These are phyloP conservation scores for Aphanomyces cochlioides DNA, from an alignment of 352 stramenopile genomes.

Conservation along the genomic window DNA sequence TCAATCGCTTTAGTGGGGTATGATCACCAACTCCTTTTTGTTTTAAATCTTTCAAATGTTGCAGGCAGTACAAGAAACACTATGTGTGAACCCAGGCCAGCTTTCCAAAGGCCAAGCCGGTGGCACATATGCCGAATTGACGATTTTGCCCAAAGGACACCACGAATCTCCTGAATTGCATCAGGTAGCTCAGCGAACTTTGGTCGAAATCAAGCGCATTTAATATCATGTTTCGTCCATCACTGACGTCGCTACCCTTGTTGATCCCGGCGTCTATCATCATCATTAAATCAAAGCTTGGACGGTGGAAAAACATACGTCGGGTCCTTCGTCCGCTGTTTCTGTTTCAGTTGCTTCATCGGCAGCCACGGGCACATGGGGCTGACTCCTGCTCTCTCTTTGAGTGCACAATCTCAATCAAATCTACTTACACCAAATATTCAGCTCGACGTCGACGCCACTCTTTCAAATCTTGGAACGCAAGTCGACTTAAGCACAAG, in stretches of 20 bases:
- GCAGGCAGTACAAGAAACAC: slow-evolving; percentile 67
- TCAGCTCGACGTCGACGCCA: background rate
- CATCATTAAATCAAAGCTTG: too few species aligned
- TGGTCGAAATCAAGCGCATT: slow-evolving; percentile 91
- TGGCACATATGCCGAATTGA: slow-evolving; percentile 91
- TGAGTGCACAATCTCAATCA: too few species aligned
- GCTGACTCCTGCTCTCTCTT: too few species aligned
- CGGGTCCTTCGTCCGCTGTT: too few species aligned
- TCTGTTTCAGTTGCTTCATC: too few species aligned
- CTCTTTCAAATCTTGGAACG: background rate
- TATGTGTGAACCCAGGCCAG: slow-evolving; percentile 94
- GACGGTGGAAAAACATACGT: too few species aligned
- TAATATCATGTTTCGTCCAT: slow-evolving; percentile 30
- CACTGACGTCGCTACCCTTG: too few species aligned
- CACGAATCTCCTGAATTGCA: slow-evolving; percentile 67
- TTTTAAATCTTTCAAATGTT: slow-evolving; percentile 52
- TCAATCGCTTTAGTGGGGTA: slow-evolving; percentile 88
- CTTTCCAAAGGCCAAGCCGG: slow-evolving; percentile 91
- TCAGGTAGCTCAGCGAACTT: slow-evolving; percentile 80
- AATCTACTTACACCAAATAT: too few species aligned
- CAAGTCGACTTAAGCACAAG: background rate
- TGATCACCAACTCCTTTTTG: slow-evolving; percentile 30
- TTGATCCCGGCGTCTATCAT: too few species aligned
- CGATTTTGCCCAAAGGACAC: slow-evolving; percentile 85
- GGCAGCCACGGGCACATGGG: too few species aligned